Base-by-base conservation (phyloP, 208 protist species). In the Sergeia podlipaevii region DNA sequence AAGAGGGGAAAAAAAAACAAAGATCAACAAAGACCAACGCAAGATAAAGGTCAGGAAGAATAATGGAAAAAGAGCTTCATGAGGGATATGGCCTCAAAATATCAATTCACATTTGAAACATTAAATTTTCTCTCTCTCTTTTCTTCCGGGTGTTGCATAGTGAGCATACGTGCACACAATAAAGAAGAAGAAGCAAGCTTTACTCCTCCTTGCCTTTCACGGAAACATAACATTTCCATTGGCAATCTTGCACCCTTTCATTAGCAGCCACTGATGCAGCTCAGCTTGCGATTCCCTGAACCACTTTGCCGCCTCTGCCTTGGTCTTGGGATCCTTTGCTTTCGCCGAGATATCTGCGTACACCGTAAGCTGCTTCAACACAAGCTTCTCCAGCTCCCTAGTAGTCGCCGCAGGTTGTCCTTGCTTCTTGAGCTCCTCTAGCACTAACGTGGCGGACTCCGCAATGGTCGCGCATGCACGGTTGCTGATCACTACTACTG, bases 271-370 rank as follows among this genome's bases (percentile, higher is more conserved):
- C 46, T 44, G 36, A 6, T 69, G 67, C 36, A 93, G 64, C 15
- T 39, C 59, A 11, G 30, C 34, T 51, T 84, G 83, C 24, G 63
- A 70, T 2, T 51, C 51, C 30, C 74, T 64, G 58, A 93, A 90
- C 82, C 86, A 93, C 15, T 61, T 32, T 15, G 80, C 65, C n/a
- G 86, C 81, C 41, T 87, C 74, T 26, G 58, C 60, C 48, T 74
- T 75, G 3, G 46, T 61, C n/a, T 70, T 58, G 0, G 56, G 8
- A 0, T 61, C 70, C 62, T 80, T 78, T 30, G 79, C 64, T 49
- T 87, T 85, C 20, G 46, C 65, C 37, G 66, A 76, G 71, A 86
- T 78, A 20, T 47, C 51, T 2, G 70, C 34, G 41, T 85, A 93
- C 21, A 71, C 56, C 7, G 80, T 70, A 32, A 90, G 80, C 27